Evolutionary conservation across 2,329 filamentous ascomycete species (phyloP), one percentile per base, ranked within the genome.

Genomic region (Meredithiella fracta): DNA sequence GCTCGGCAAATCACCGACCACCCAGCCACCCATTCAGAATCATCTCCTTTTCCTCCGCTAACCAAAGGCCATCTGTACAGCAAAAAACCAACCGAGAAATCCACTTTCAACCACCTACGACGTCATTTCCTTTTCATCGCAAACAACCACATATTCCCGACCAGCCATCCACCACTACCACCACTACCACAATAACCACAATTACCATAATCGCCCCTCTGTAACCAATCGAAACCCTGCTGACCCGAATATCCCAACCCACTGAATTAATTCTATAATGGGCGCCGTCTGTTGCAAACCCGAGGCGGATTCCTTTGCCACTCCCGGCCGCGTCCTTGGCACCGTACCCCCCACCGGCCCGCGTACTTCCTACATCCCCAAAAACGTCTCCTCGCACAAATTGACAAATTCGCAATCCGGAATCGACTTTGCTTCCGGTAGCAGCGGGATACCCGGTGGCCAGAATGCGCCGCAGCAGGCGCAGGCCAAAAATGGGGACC

Each of bases 201-300:
- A n/a, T 40, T 25, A 2, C 22, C 29, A 37, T 11, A 44, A 47
- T 25, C 38, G 51, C 54, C 37, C n/a, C n/a, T n/a, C n/a, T n/a
- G n/a, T n/a, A n/a, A 51, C 17, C 54, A 22, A 42, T 15, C 15
- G 22, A 42, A 42, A 34, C 29, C 11, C 29, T 34, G 29, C 29
- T n/a, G 29, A 34, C 11, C 11, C 29, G 11, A 34, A 34, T 34
- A 34, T 5, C 29, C 11, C 29, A 5, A 34, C 11, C 11, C 11
- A 34, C 29, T 34, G n/a, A n/a, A 34, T 34, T 5, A 34, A 5
- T 11, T 5, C 11, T 11, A 11, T 14, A 38, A 95, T 96, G 90
- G 90, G 90, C 59, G 91, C 88, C 67, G 76, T 88, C 69, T 95
- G 86, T 72, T 86, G 87, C 66, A 89, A 87, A 67, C 75, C 74